Conservation (phyloP, 257 asterid genomes). For the Galeopsis tetrahit region DNA sequence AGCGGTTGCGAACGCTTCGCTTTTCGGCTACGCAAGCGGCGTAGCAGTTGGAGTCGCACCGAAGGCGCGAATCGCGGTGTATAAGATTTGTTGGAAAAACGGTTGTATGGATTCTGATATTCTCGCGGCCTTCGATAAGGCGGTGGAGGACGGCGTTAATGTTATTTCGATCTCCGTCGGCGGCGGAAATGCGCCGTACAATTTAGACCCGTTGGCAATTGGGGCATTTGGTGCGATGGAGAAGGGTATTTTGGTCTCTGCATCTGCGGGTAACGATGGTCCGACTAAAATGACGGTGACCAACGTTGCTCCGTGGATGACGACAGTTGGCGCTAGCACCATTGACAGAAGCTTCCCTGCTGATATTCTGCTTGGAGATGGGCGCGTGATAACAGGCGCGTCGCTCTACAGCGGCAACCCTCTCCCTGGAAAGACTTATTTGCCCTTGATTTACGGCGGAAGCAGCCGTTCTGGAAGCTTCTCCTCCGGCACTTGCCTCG, state of each 20-base stretch:
- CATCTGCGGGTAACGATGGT: slow-evolving; percentile 90
- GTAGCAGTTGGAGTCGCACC: slow-evolving; percentile 84
- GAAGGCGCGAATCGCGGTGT: slow-evolving; percentile 72
- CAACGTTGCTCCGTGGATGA: slow-evolving; percentile 88
- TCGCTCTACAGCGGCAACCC: slow-evolving; percentile 56
- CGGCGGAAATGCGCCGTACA: slow-evolving; percentile 65
- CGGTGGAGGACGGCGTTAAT: slow-evolving; percentile 87
- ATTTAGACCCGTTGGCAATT: slow-evolving; percentile 69
- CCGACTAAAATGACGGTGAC: slow-evolving; percentile 70
- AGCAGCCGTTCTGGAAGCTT: slow-evolving; percentile 42
- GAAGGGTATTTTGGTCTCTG: slow-evolving; percentile 70
- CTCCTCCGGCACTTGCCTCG: slow-evolving; percentile 54
- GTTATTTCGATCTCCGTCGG: slow-evolving; percentile 79
- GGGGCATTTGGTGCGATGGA: slow-evolving; percentile 87
- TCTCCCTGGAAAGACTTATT: slow-evolving; percentile 33
- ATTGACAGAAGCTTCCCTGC: slow-evolving; percentile 82
- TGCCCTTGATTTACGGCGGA: slow-evolving; percentile 64
- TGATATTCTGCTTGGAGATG: slow-evolving; percentile 61
- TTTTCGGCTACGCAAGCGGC: slow-evolving; percentile 68
- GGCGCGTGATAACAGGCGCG: slow-evolving; percentile 56
- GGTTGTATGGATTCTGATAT: slow-evolving; percentile 91
- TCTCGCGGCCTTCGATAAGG: slow-evolving; percentile 79
- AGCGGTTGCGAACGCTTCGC: slow-evolving; percentile 67
- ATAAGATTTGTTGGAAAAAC: slow-evolving; percentile 77
- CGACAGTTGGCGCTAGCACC: slow-evolving; percentile 88